Evolutionary conservation across 352 stramenopile genomes (phyloP), one percentile per base, ranked within the genome.

Genomic region (Phytophthora chlamydospora): DNA sequence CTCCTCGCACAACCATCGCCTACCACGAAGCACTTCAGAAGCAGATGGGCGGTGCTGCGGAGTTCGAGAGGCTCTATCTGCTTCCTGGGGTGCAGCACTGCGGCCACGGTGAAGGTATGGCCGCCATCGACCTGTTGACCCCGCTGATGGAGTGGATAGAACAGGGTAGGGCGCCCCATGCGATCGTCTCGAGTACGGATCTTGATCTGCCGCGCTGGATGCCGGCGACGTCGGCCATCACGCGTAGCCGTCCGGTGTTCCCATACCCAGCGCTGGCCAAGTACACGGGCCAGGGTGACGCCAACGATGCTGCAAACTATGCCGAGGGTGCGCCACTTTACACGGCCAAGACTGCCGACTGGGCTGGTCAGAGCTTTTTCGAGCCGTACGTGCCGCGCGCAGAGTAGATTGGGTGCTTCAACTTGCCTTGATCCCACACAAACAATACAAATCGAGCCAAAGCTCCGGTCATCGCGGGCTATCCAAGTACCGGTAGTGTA

Each of bases 71-170:
- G 6, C 42, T 76, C 14, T 80, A 77, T 44, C 41, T 80, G 11
- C 58, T 80, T 38, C 67, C 71, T 24, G 67, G 67, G 6, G 68
- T 77, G 12, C 63, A 73, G 47, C 72, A 80, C 49, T 77, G 68
- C 38, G 58, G 68, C 31, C 45, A n/a, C 13, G 73, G 68, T 6
- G 58, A 81, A 8, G 73, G 73, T 14, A 70, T 73, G 61, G 59
- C 73, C 7, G 49, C 62, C 0, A 61, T 74, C 11, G 65, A 81
- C n/a, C 50, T 81, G 4, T 43, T 81, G 16, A 71, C 61, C 17
- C 61, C 72, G 14, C 55, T 81, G 46, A 48, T 78, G n/a, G 29
- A 78, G 31, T 75, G 66, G 68, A 66, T 78, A n/a, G 62, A 82
- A 50, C 39, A 58, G 48, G 60, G 56, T 14, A 48, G 33, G 0